A percentile compares a stretch with the other conserved stretches of the same genome.
phyloP scores from a whole-genome alignment of 345 rosid genomes.

The Corchorus capsularis region DNA sequence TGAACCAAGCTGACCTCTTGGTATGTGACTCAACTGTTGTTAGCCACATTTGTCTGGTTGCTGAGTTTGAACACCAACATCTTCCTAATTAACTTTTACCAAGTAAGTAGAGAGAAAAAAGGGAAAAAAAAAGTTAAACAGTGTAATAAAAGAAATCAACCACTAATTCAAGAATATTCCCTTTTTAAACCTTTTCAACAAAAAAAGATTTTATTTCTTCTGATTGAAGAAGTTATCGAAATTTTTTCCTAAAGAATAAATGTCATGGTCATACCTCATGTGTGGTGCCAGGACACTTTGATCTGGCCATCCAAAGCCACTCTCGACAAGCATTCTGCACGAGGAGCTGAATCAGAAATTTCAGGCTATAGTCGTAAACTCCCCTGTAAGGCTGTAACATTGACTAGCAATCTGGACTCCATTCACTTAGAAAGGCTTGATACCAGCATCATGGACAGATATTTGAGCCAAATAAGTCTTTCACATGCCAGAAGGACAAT shows the following conservation, averaged over 20 bases:
- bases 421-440: neutral
- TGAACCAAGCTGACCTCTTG: neutral
- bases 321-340: neutral
- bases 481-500: neutral
- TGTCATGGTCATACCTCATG: constrained; percentile 1
- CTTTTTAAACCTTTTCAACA: neutral
- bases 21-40: neutral
- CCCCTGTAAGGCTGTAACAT: neutral
- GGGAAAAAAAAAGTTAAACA: neutral
- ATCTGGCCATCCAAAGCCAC: neutral
- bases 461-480: neutral
- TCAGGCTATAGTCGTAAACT: neutral
- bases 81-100: neutral
- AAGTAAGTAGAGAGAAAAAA: neutral
- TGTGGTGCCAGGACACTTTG: neutral
- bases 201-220: neutral
- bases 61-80: neutral
- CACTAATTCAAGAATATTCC: neutral
- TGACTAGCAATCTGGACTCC: neutral
- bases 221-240: neutral
- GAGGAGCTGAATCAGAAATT: neutral
- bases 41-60: neutral
- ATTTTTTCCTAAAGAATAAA: neutral
- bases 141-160: neutral
- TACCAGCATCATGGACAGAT: neutral